A percentile compares a stretch with the other conserved stretches of the same genome.
Evolutionary conservation across 768 basidiomycete species (phyloP).

Genomic region (Mycena leptocephala): DNA sequence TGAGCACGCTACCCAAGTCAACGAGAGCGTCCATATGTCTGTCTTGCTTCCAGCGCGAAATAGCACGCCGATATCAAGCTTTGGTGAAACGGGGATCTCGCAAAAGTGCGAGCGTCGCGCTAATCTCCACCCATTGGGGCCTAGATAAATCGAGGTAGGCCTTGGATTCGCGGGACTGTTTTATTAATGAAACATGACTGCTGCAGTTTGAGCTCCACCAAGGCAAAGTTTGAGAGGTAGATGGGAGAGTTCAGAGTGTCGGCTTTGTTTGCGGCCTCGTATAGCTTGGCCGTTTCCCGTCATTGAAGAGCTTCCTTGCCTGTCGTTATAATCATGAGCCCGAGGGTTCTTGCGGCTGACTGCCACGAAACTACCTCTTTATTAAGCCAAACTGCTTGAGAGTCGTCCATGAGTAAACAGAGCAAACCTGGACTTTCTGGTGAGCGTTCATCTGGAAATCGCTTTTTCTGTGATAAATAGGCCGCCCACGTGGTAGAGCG

Average conservation of each 20-base stretch:
- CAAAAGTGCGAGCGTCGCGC: background rate
- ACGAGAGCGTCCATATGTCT: slow-evolving; percentile 9
- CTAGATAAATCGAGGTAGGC: background rate
- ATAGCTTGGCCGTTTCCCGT: slow-evolving; percentile 3
- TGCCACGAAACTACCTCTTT: too few relatives aligned
- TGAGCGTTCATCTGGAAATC: too few relatives aligned
- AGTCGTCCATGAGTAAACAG: too few relatives aligned
- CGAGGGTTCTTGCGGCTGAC: too few relatives aligned
- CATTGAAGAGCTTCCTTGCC: slow-evolving; percentile 10
- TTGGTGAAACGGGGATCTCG: slow-evolving; percentile 6
- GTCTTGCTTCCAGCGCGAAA: background rate
- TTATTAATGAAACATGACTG: background rate
- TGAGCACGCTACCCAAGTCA: slow-evolving; percentile 13
- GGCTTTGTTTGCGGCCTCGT: background rate
- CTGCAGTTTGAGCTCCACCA: slow-evolving; percentile 9
- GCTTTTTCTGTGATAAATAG: too few relatives aligned
- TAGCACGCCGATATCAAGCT: slow-evolving; percentile 12
- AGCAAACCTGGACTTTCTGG: too few relatives aligned
- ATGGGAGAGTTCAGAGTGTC: slow-evolving; percentile 4
- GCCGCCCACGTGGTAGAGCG: too few relatives aligned
- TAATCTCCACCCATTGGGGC: slow-evolving; percentile 9
- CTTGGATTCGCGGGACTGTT: background rate
- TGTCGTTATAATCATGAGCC: too few relatives aligned
- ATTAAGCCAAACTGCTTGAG: too few relatives aligned
- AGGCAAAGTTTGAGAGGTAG: slow-evolving; percentile 12